Conservation (phyloP, 139 green algal genomes). For the Picochlorum costavermella region DNA sequence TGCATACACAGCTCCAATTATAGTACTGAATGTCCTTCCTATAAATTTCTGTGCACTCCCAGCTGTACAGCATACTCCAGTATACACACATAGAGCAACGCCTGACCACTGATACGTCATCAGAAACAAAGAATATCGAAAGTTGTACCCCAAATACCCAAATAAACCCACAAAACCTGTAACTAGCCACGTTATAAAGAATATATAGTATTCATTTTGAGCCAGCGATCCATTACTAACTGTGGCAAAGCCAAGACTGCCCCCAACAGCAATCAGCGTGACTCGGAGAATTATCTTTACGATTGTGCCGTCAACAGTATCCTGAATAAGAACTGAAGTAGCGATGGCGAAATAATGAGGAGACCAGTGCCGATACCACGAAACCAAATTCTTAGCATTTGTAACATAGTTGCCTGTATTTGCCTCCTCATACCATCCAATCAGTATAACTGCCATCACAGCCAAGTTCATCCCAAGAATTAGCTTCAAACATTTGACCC, state of each 20-base stretch:
- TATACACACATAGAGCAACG: conserved; percentile 2
- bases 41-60: conserved; percentile 5
- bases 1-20: conserved; percentile 1
- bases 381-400: conserved; percentile 3
- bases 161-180: conserved; percentile 6
- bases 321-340: conserved; percentile 5
- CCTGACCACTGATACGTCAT: conserved; percentile 1
- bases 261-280: not conserved
- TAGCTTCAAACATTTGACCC: conserved; percentile 4
- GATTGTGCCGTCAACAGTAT: conserved; percentile 1
- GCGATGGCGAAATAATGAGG: conserved; percentile 3
- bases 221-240: conserved; percentile 3
- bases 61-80: conserved; percentile 3
- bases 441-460: not conserved
- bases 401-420: conserved; percentile 3
- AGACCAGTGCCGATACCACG: conserved; percentile 1
- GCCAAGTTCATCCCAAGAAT: not conserved
- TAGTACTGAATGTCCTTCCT: conserved; percentile 3
- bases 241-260: conserved; percentile 3
- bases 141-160: not conserved
- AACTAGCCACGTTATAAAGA: not conserved
- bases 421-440: not conserved
- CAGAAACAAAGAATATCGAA: conserved; percentile 4
- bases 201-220: conserved; percentile 5
- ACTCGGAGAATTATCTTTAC: conserved; percentile 3